A percentile compares a stretch with the other conserved stretches of the same genome.
Evolutionary conservation across 352 stramenopile species (phyloP).

Genomic region (Lagenidium sp.): DNA sequence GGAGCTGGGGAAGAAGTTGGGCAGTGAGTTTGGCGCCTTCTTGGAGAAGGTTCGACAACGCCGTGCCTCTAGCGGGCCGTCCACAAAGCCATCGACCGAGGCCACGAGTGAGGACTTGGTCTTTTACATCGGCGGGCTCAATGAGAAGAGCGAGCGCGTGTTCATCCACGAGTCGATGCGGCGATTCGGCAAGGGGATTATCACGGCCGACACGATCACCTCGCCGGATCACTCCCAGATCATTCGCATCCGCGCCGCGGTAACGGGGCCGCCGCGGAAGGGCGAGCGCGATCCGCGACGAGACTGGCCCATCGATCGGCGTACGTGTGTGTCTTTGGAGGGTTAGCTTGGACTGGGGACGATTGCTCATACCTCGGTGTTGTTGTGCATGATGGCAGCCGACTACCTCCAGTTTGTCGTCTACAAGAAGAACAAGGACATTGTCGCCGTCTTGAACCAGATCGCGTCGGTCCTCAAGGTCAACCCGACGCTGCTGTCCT

Average conservation of each 20-base stretch:
- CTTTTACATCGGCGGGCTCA: slow-evolving; percentile 68
- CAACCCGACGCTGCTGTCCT: slow-evolving; percentile 70
- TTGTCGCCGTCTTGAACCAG: slow-evolving; percentile 71
- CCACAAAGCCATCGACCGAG: slow-evolving; percentile 1
- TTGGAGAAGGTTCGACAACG: slow-evolving; percentile 40
- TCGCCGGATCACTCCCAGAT: slow-evolving; percentile 70
- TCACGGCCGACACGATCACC: slow-evolving; percentile 84
- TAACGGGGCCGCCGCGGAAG: slow-evolving; percentile 24
- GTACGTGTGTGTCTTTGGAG: slow-evolving; percentile 19
- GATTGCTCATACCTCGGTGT: slow-evolving; percentile 2
- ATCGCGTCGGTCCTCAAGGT: slow-evolving; percentile 66
- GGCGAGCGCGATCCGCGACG: slow-evolving; percentile 44
- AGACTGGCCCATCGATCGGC: slow-evolving; percentile 65
- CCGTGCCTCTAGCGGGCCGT: slow-evolving; percentile 6
- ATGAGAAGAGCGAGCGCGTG: slow-evolving; percentile 85
- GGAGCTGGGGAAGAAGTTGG: slow-evolving; percentile 57
- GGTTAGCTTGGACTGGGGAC: background rate
- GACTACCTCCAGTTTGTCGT: slow-evolving; percentile 94
- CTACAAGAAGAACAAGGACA: slow-evolving; percentile 97
- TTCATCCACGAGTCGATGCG: slow-evolving; percentile 89
- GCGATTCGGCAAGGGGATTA: slow-evolving; percentile 57
- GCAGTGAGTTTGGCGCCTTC: slow-evolving; percentile 68
- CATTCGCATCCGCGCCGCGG: slow-evolving; percentile 53
- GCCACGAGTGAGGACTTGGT: slow-evolving; percentile 28
- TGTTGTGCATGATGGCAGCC: slow-evolving; percentile 28